Conservation (phyloP, 2,329 filamentous ascomycete species). For the Arthrobotrys conoides region DNA sequence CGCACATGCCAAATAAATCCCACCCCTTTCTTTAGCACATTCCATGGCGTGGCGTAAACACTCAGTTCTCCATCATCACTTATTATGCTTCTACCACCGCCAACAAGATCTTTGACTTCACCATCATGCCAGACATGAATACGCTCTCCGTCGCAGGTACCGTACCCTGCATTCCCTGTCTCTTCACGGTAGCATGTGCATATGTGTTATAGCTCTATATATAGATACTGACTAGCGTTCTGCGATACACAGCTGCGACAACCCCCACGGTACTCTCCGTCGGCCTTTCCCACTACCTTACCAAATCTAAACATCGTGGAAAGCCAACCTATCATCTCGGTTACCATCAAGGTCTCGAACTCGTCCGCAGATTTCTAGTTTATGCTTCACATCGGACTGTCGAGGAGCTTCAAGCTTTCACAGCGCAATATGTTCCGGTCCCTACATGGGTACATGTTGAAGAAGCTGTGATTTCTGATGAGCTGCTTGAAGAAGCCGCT, state of each 20-base stretch:
- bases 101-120: not conserved
- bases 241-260: constrained; percentile 74
- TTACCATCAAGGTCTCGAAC: constrained; percentile 90
- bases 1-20: not conserved
- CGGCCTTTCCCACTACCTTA: constrained; percentile 87
- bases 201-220: no score
- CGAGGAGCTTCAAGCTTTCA: constrained; percentile 93
- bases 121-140: constrained; percentile 71
- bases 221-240: not conserved
- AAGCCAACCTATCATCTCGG: constrained; percentile 92
- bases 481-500: constrained; percentile 78
- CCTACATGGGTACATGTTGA: constrained; percentile 89
- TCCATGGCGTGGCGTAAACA: constrained; percentile 4
- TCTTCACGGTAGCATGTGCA: not conserved
- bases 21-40: not conserved
- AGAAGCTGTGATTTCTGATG: constrained; percentile 75
- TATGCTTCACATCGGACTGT: constrained; percentile 91
- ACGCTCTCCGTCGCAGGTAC: constrained; percentile 80
- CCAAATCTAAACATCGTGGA: constrained; percentile 82
- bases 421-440: constrained; percentile 88
- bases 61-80: not conserved
- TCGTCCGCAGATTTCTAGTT: constrained; percentile 86
- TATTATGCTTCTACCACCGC: constrained; percentile 10
- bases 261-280: constrained; percentile 90
- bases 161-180: not conserved